Evolutionary conservation across 805 yeast genomes (phyloP).

Genomic region (Sugiyamaella americana): DNA sequence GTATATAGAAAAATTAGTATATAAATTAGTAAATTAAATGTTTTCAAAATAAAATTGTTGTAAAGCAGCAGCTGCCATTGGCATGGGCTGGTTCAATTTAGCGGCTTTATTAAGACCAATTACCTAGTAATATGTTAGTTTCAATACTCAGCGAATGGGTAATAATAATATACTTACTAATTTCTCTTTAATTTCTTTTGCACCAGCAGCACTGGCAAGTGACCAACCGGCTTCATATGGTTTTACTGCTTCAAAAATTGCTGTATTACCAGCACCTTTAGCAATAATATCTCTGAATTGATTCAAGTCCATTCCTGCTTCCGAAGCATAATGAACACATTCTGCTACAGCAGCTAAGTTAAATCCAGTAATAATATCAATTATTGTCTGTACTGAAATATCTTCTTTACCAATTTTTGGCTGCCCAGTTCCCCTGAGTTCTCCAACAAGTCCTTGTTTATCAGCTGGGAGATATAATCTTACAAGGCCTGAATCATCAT

Average conservation of each 20-base stretch:
- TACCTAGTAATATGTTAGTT: slow-evolving; percentile 3
- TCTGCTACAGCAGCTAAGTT: slow-evolving; percentile 9
- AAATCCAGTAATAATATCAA: slow-evolving; percentile 5
- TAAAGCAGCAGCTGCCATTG: slow-evolving; percentile 10
- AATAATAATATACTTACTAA: slow-evolving; percentile 1
- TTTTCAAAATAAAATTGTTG: slow-evolving; percentile 7
- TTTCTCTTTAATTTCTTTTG: neutral
- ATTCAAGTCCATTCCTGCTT: slow-evolving; percentile 7
- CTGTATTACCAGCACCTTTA: slow-evolving; percentile 10
- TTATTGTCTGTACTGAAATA: slow-evolving; percentile 4
- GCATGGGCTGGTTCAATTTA: slow-evolving; percentile 7
- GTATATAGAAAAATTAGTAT: no score
- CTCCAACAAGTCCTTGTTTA: slow-evolving; percentile 2
- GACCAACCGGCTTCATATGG: neutral
- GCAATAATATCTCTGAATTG: slow-evolving; percentile 6
- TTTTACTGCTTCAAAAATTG: slow-evolving; percentile 2
- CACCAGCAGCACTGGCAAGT: neutral
- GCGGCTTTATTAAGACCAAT: slow-evolving; percentile 4
- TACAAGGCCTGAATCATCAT: slow-evolving; percentile 10
- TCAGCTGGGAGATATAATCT: slow-evolving; percentile 5
- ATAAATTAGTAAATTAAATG: no score
- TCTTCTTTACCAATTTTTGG: neutral
- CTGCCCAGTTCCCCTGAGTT: neutral
- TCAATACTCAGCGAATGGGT: neutral
- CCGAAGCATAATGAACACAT: slow-evolving; percentile 5